Evolutionary conservation across 352 stramenopile genomes (phyloP), one percentile per base, ranked within the genome.

Genomic region (Peronospora tabacina): DNA sequence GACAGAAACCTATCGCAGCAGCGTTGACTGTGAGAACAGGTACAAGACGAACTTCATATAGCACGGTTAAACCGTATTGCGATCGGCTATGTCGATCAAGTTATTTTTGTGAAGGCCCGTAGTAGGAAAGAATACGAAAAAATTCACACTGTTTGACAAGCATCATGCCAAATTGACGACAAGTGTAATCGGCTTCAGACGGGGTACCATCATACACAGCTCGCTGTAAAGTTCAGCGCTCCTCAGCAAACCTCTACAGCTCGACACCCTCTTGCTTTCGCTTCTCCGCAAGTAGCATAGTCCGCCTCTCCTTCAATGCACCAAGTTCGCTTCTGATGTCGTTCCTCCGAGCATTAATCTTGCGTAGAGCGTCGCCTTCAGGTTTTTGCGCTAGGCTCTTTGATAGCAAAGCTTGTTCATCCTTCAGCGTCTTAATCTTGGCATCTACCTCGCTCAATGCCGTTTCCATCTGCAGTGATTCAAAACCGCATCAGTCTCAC

Each of bases 241-340:
- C 37, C 32, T 56, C 35, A 41, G 46, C 38, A 39, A 46, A 57
- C 20, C 50, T 47, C 39, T 70, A 75, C 45, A 75, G 66, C 58
- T 75, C 66, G 12, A 75, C 66, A 34, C 77, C 77, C 39, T 90
- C 80, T 49, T 87, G 76, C 67, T 90, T 90, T 12, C 80, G 76
- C 62, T 90, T 88, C 43, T 90, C 76, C 1, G 77, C 77, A 35
- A 81, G 44, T 29, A 90, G 56, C 71, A 88, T 86, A 28, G 73
- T 87, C 38, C 80, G 82, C 32, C 82, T 81, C 47, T 89, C 79
- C 45, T 89, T 89, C 50, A 93, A 66, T 49, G 76, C 78, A 24
- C 80, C 82, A 49, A 90, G 63, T 55, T 93, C 82, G 57, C 74
- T 89, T 67, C 80, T 72, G 42, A 93, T 93, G 51, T 87, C 80